Evolutionary conservation across 2,329 filamentous ascomycete genomes (phyloP), one percentile per base, ranked within the genome.

Genomic region (Arthrocladium fulminans): DNA sequence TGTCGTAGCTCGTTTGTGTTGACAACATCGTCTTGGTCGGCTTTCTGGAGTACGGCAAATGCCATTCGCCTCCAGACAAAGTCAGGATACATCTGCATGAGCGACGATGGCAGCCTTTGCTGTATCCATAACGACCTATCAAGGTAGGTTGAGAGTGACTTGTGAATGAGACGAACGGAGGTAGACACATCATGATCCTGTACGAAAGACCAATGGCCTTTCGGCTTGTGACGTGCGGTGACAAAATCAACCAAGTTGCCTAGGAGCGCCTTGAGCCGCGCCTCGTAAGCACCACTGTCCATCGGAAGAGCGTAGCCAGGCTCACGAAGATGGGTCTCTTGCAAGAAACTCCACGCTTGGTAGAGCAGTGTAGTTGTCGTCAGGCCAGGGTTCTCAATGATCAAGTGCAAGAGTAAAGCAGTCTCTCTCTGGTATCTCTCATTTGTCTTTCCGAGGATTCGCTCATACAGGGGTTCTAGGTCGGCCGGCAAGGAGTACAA

Each of bases 391-490:
- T 40, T 3, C 17, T 40, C 13, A 22, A 23, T 22, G 5, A 20
- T 13, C 5, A 40, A 20, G 20, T 40, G 15, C 13, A 40, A 20
- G 3, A 22, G 15, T 3, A 19, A 22, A 3, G 37, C 37, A 24
- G 47, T 47, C 22, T 50, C 41, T n/a, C 13, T 44, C 24, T 32
- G 20, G 22, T 52, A 47, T 20, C 34, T 19, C 17, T 15, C 15
- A 7, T 41, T 35, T 2, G 47, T 45, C 10, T 24, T 35, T 8
- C 41, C 23, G 15, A 53, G 20, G 9, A 53, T 51, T 4, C 46
- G 45, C 23, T 30, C 25, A 34, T 49, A 53, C 20, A 45, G 37
- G 1, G 32, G 43, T 22, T 53, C 49, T 13, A 53, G 40, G 20
- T 53, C 51, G 15, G 22, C 15, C 5, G 51, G 51, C 10, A 53